A percentile compares a stretch with the other conserved stretches of the same genome.
Conservation (phyloP, 768 basidiomycete genomes). For the Termitomyces sp. region DNA sequence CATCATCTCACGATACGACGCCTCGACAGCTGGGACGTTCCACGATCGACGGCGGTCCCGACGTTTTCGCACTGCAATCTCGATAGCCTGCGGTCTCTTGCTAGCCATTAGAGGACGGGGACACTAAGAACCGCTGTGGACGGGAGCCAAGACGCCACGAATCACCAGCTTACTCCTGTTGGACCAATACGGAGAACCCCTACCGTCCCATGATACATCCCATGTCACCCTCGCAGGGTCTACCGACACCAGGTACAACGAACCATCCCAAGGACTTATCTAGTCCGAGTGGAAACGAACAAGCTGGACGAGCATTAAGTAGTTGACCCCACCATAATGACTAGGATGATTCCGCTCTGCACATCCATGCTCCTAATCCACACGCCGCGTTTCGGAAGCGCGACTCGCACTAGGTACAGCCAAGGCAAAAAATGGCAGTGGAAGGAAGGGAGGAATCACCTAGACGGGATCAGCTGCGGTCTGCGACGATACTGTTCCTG, state of each 20-base stretch:
- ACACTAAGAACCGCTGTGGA: not conserved
- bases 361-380: not conserved
- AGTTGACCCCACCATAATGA: not conserved
- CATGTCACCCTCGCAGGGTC: not conserved
- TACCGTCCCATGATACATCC: not conserved
- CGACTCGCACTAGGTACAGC: not conserved
- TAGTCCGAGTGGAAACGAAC: not conserved
- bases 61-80: slow-evolving; percentile 1
- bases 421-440: not conserved
- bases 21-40: not conserved
- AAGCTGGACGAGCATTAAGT: not conserved
- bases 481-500: not conserved
- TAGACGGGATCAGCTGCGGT: not conserved
- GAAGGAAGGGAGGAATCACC: not conserved
- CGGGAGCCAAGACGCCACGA: not conserved
- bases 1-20: not conserved
- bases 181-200: not conserved
- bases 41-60: slow-evolving; percentile 4
- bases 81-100: not conserved
- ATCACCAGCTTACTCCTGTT: not conserved
- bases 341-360: not conserved
- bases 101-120: not conserved
- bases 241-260: not conserved
- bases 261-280: not conserved
- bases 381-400: not conserved